Evolutionary conservation across 2,329 filamentous ascomycete species (phyloP).

Genomic region (Pestalotiopsis sp.): DNA sequence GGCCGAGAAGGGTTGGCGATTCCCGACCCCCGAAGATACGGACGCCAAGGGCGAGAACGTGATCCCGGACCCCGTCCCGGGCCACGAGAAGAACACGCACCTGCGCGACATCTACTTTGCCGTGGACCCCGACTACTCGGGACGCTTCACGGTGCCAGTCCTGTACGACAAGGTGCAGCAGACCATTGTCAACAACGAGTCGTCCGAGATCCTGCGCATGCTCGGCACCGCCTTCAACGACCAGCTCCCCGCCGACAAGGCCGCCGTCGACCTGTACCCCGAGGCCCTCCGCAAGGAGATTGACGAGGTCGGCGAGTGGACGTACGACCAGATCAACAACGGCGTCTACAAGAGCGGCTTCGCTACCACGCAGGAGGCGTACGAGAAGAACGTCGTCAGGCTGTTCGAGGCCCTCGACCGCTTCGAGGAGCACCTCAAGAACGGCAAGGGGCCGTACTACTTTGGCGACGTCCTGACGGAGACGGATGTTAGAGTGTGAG

Average conservation of each 20-base stretch:
- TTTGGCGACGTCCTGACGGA: slow-evolving; percentile 80
- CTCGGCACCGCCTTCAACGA: slow-evolving; percentile 81
- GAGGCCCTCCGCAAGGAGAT: slow-evolving; percentile 66
- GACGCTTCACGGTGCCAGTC: slow-evolving; percentile 85
- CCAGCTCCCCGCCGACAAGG: slow-evolving; percentile 62
- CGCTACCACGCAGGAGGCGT: slow-evolving; percentile 80
- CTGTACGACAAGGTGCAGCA: slow-evolving; percentile 79
- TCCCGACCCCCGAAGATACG: slow-evolving; percentile 65
- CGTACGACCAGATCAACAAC: slow-evolving; percentile 74
- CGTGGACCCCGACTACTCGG: slow-evolving; percentile 71
- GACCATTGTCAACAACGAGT: slow-evolving; percentile 89
- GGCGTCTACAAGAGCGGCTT: slow-evolving; percentile 80
- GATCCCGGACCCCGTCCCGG: slow-evolving; percentile 68
- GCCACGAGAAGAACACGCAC: slow-evolving; percentile 69
- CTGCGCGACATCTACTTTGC: slow-evolving; percentile 81
- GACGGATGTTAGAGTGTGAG: slow-evolving; percentile 74
- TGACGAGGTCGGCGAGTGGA: slow-evolving; percentile 80
- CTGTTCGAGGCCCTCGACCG: slow-evolving; percentile 80
- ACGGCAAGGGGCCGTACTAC: slow-evolving; percentile 64
- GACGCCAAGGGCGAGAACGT: slow-evolving; percentile 64
- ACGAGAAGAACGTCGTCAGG: slow-evolving; percentile 70
- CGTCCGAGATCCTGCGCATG: slow-evolving; percentile 91
- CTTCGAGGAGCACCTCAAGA: slow-evolving; percentile 70
- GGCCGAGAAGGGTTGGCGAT: slow-evolving; percentile 76
- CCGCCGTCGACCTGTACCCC: slow-evolving; percentile 70